Conservation (phyloP, 306 rosid species). For the Pyrus bretschneideri region DNA sequence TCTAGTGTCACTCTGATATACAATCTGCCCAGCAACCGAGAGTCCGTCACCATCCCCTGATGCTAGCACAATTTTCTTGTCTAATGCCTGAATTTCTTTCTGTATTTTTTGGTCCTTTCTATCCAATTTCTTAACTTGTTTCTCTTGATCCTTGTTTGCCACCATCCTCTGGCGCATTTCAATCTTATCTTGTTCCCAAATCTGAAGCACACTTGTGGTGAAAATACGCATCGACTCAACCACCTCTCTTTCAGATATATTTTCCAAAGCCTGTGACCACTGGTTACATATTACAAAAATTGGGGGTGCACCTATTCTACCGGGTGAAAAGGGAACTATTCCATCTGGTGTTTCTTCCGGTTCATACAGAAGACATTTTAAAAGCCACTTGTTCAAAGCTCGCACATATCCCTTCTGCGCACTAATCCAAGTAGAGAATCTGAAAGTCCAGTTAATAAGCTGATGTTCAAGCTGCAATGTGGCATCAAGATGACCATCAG, state of each 20-base stretch:
- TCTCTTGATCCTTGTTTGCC: constrained; percentile 75
- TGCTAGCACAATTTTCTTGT: constrained; percentile 48
- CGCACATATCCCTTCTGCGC: constrained; percentile 81
- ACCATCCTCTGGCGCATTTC: constrained; percentile 61
- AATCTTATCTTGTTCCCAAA: constrained; percentile 79
- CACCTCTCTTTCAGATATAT: constrained; percentile 86
- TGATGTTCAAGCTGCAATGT: constrained; percentile 72
- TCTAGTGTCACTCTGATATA: constrained; percentile 75
- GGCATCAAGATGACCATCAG: constrained; percentile 62
- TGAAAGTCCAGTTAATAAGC: constrained; percentile 81
- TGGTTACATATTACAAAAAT: constrained; percentile 91
- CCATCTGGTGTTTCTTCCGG: constrained; percentile 96
- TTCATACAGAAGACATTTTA: constrained; percentile 68
- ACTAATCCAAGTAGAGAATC: constrained; percentile 80
- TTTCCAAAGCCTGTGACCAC: constrained; percentile 91
- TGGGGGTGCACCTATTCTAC: constrained; percentile 86
- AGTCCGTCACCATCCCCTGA: constrained; percentile 48
- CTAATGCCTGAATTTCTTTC: constrained; percentile 84
- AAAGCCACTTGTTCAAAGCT: constrained; percentile 87
- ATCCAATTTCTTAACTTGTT: constrained; percentile 61
- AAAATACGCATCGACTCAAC: constrained; percentile 74
- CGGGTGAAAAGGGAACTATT: constrained; percentile 81
- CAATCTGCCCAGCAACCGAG: constrained; percentile 49
- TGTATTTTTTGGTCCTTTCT: constrained; percentile 84
- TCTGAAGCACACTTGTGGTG: constrained; percentile 63